Base-by-base conservation (phyloP, 2,329 filamentous ascomycete genomes). In the Penicillium oxalicum region DNA sequence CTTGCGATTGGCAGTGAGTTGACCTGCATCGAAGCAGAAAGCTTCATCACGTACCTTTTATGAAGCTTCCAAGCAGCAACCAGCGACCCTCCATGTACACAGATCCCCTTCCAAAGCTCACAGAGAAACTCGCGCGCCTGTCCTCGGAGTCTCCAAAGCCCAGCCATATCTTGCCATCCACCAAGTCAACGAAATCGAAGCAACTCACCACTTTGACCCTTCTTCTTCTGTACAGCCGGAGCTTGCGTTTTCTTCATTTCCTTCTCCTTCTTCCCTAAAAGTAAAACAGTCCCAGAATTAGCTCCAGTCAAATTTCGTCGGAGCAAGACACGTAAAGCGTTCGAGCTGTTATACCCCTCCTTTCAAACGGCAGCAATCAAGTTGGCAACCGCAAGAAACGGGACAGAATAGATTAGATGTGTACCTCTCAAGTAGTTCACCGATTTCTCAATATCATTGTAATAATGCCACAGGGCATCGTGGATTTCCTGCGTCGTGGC, bases 391-490 rank as follows among this genome's bases (percentile, higher is more conserved):
- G 18, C 18, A 18, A 18, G 18, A 18, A 18, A 18, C 18, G 18
- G 18, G 18, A 18, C 18, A 18, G 18, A 18, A 18, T 18, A 33
- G 9, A 46, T 25, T 6, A 49, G 27, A 28, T 28, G 53, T 68
- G 58, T 83, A 77, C 83, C 86, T 54, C 83, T 80, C 49, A 98
- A 70, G 63, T 94, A 96, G 48, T 80, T 77, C 34, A 94, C 85
- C 1, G 88, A 83, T 69, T 95, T 95, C 49, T 83, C 86, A 28
- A 95, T 77, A 61, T 98, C 91, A 66, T 91, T 97, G 68, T 91
- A 97, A 69, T 96, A 96, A 70, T 98, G 83, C 89, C 90, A 97
- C 12, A 98, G 71, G 0, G 91, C 81, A 52, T 97, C 91, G 66
- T 95, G 83, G 53, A 96, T 91, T 63, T 95, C 86, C 34, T 76